Base-by-base conservation (phyloP, 805 yeast genomes). In the Candida xyloterini region DNA sequence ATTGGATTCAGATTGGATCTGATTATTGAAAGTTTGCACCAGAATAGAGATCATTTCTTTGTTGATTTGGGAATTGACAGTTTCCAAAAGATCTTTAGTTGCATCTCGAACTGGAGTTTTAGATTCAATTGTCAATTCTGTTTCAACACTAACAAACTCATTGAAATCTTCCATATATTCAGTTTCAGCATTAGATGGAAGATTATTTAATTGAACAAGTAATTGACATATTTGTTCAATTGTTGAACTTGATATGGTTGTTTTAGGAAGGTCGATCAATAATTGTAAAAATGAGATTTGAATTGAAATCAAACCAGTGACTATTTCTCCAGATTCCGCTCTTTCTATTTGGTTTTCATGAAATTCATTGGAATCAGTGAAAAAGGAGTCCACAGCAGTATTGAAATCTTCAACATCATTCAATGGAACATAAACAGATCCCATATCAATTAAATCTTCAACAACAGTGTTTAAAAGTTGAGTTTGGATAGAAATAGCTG, bases 111-210 rank as follows among this genome's bases (percentile, higher is more conserved):
- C 73, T 2, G 73, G 60, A 8, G 40, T 30, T 7, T 32, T 38
- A 11, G 62, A 60, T 5, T 73, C 75, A 0, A 80, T 64, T 0
- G 81, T 64, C 23, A 89, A 68, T 1, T 88, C 96, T 2, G 86
- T 70, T 41, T 85, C 89, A 25, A 78, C 82, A 2, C 89, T 75
- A 5, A 87, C 84, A 57, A 78, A 88, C 3, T 59, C 62, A 53
- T 89, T 87, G 53, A 79, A 74, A 54, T 89, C 90, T 2, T 64
- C 67, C 3, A 60, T 57, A 70, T 81, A 85, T 4, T 70, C 72
- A 25, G 68, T 73, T 22, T 65, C 58, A 0, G 65, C 59, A 5
- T 66, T 71, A 1, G 52, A 42, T 2, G 82, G 70, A 10, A 81
- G 51, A 9, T 60, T 52, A 5, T 78, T 59, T 7, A 74, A 57